Percentiles rank a stretch among this genome's conserved stretches.
Evolutionary conservation across 441 rosid genomes (phyloP).

Genomic region (Erodium trifolium): DNA sequence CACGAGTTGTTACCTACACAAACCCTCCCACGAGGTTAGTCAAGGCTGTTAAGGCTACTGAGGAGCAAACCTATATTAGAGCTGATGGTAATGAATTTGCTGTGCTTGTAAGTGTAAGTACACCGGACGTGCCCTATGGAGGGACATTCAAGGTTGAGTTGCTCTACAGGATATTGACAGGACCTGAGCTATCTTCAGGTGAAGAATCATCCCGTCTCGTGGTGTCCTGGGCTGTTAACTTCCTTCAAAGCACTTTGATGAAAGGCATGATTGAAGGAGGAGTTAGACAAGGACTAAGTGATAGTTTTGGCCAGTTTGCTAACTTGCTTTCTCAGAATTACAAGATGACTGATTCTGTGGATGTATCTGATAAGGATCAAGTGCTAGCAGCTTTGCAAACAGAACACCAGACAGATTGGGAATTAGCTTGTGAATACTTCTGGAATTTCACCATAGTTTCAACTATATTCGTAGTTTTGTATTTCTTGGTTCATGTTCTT

Average conservation of each 20-base stretch:
- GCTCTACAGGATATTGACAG: slow-evolving; percentile 71
- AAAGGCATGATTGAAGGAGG: slow-evolving; percentile 86
- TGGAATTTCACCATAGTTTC: slow-evolving; percentile 55
- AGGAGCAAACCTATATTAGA: slow-evolving; percentile 60
- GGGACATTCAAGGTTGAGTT: slow-evolving; percentile 50
- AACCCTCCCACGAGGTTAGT: slow-evolving; percentile 66
- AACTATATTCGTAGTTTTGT: slow-evolving; percentile 43
- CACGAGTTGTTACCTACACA: slow-evolving; percentile 45
- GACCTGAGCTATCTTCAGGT: slow-evolving; percentile 33
- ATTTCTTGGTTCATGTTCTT: slow-evolving; percentile 46
- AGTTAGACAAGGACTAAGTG: slow-evolving; percentile 65
- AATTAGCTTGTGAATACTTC: slow-evolving; percentile 50
- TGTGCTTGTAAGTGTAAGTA: slow-evolving; percentile 42
- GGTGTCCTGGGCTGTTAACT: slow-evolving; percentile 63
- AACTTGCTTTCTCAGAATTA: slow-evolving; percentile 43
- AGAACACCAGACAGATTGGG: slow-evolving; percentile 52
- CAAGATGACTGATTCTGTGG: slow-evolving; percentile 33
- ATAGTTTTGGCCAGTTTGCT: slow-evolving; percentile 57
- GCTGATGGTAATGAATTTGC: slow-evolving; percentile 51
- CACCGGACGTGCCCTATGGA: slow-evolving; percentile 88
- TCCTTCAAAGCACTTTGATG: slow-evolving; percentile 64
- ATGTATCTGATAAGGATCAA: slow-evolving; percentile 35
- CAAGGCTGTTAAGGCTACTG: slow-evolving; percentile 67
- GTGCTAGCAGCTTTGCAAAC: slow-evolving; percentile 53
- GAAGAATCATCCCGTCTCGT: slow-evolving; percentile 52